A percentile compares a stretch with the other conserved stretches of the same genome.
Evolutionary conservation across 2,329 filamentous ascomycete species (phyloP).

Genomic region (Penicillium sp.): DNA sequence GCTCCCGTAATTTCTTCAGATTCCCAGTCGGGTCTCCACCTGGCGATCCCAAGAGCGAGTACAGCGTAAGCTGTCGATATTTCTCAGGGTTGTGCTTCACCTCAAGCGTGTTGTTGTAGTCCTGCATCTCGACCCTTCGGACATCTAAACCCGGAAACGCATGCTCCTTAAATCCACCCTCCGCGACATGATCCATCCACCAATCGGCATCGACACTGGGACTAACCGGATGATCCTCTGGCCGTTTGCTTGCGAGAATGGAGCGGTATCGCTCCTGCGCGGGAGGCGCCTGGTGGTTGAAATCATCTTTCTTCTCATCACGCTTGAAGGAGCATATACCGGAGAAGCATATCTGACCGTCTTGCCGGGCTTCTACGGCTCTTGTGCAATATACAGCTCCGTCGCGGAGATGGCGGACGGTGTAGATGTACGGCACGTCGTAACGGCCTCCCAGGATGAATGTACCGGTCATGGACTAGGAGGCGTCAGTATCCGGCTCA

Average conservation of each 20-base stretch:
- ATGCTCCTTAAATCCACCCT: slow-evolving; percentile 33
- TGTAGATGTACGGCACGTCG: slow-evolving; percentile 56
- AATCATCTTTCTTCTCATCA: slow-evolving; percentile 38
- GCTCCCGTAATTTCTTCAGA: slow-evolving; percentile 22
- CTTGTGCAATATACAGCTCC: slow-evolving; percentile 59
- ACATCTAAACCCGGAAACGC: slow-evolving; percentile 52
- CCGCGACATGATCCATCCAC: slow-evolving; percentile 36
- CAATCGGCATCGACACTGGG: slow-evolving; percentile 44
- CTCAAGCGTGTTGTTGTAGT: slow-evolving; percentile 46
- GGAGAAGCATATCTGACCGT: slow-evolving; percentile 56
- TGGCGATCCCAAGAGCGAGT: slow-evolving; percentile 51
- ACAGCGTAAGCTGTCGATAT: slow-evolving; percentile 53
- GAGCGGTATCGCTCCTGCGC: slow-evolving; percentile 36
- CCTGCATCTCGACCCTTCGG: slow-evolving; percentile 58
- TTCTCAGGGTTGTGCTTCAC: slow-evolving; percentile 35
- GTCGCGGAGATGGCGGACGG: slow-evolving; percentile 56
- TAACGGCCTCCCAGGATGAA: slow-evolving; percentile 56
- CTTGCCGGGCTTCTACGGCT: slow-evolving; percentile 57
- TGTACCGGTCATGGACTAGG: slow-evolving; percentile 57
- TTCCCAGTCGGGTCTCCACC: slow-evolving; percentile 31
- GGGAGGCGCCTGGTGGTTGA: slow-evolving; percentile 37
- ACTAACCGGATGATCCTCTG: slow-evolving; percentile 40
- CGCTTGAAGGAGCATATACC: slow-evolving; percentile 59
- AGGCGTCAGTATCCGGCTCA: not conserved
- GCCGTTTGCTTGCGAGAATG: slow-evolving; percentile 35